Evolutionary conservation across 371 early-diverging fungal genomes (phyloP), one percentile per base, ranked within the genome.

Genomic region (Mortierella sp.): DNA sequence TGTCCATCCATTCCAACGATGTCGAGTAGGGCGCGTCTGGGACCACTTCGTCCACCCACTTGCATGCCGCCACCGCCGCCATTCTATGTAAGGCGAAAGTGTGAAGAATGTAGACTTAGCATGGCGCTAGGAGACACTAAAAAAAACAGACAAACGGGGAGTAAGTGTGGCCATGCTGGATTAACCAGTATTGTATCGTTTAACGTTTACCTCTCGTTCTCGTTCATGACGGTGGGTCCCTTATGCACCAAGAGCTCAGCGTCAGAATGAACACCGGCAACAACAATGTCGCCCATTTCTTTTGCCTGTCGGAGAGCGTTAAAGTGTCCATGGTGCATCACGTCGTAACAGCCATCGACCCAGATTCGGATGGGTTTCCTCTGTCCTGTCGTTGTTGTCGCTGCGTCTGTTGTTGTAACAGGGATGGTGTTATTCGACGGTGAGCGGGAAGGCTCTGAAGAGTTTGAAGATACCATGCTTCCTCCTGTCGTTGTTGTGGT

Each of bases 221-320:
- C 98, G 75, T 92, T 93, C 97, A 98, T 96, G 50, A 99, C 98
- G 50, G 98, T 95, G 28, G 97, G 96, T 11, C 98, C 98, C 88
- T 99, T 99, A 91, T 99, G 94, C 74, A 92, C 90, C 77, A 92
- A 91, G 75, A 98, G 97, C 79, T 97, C 97, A 72, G 90, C 94
- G 87, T 97, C 98, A 26, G 97, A 97, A 90, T 98, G 98, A 53
- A 99, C 98, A 71, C 99, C 99, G 2, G 97, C 98, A 14, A 99
- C 95, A 21, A 99, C 89, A 76, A 92, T 92, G 81, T 97, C 98
- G 73, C 97, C 96, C 93, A 98, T 96, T 61, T 92, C 94, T 88
- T 94, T 97, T 14, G 98, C 98, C 95, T 98, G 98, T 81, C 98
- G 94, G 73, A 99, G 89, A 57, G 98, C 98, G 87, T 98, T 98